Conservation (phyloP, 768 basidiomycete species). For the Lepiota brunneoincarnata region DNA sequence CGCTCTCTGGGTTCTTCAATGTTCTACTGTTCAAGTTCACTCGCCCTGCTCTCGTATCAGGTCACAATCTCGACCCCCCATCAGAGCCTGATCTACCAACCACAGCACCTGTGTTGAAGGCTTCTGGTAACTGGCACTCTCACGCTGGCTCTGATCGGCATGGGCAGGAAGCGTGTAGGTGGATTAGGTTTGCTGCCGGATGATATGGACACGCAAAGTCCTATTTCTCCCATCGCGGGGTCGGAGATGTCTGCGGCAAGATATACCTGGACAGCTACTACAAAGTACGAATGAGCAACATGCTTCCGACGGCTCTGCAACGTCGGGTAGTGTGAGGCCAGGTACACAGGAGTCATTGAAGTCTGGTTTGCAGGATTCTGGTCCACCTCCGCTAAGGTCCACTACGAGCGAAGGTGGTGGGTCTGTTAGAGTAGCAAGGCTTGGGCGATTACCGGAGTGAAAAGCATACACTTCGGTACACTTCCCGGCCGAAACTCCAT, state of each 20-base stretch:
- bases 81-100: not conserved
- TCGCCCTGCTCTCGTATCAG: conserved; percentile 13
- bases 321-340: not conserved
- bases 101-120: not conserved
- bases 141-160: not conserved
- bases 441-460: not conserved
- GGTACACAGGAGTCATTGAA: not conserved
- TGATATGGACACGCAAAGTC: not conserved
- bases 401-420: not conserved
- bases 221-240: not conserved
- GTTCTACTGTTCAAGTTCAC: conserved; percentile 17
- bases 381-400: not conserved
- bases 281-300: too few relatives aligned
- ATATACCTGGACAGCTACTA: not conserved
- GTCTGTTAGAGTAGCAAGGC: not conserved
- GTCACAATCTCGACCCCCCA: not conserved
- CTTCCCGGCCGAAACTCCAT: too few relatives aligned
- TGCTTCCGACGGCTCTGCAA: not conserved
- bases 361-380: not conserved
- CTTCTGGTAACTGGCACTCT: not conserved
- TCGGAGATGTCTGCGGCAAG: not conserved
- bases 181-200: not conserved
- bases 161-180: not conserved
- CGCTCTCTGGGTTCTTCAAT: conserved; percentile 19
- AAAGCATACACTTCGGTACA: too few relatives aligned